Base-by-base conservation (phyloP, 2,329 filamentous ascomycete genomes). In the Metarhizium humberi region DNA sequence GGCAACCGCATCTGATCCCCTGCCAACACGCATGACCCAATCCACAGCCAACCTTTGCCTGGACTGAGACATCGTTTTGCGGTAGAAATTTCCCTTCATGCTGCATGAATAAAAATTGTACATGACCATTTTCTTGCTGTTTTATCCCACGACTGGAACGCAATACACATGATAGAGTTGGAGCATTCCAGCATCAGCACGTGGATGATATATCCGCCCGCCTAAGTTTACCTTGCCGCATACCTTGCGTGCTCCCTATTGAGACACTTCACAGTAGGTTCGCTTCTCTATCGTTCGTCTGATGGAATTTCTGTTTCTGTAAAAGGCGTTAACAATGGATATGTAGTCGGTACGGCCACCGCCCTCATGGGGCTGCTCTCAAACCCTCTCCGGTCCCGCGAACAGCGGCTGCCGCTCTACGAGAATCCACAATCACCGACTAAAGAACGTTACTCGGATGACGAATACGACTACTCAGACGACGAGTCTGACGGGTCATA, bases 361-460 rank as follows among this genome's bases (percentile, higher is more conserved):
- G 32, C 56, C 29, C 66, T 60, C 57, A 84, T 84, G 79, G 79
- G 75, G 55, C 65, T 78, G 54, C 67, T 77, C 54, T 71, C 76
- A 49, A 78, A 75, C 56, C 73, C 72, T 45, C 63, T 80, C 60
- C 75, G 76, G 55, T 68, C 74, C 54, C 75, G 77, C 59, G 73
- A 76, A 60, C 65, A 70, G 52, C 75, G 70, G 58, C 69, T 83
- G 32, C 80, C 80, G 20, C 60, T 80, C 11, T 82, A 82, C 66
- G 75, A 78, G 59, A 74, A 74, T 55, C 55, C 75, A 42, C 61
- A 66, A 29, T 63, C 71, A 2, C 68, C 71, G 2, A 71, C 64
- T 20, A 80, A 81, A 61, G 79, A 82, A 56, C 75, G 74, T 56
- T 73, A 71, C 55, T 80, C 79, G 3, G 75, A 79, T 58, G 74